Evolutionary conservation across 2,329 filamentous ascomycete genomes (phyloP).

Genomic region (Neonectria sp.): DNA sequence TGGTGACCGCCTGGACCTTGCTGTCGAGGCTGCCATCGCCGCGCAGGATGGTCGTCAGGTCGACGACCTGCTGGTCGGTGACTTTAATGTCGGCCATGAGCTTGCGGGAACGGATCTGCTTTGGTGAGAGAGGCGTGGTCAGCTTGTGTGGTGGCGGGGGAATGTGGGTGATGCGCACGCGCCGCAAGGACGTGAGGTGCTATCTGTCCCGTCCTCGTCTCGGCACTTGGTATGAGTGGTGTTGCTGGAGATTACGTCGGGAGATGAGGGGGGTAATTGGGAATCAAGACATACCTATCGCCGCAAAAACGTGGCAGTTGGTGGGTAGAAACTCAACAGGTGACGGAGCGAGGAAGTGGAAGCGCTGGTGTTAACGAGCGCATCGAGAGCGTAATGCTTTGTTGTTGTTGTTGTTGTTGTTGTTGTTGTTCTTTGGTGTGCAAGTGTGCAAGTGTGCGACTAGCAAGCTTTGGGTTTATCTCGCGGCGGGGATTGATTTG

Average conservation of each 20-base stretch:
- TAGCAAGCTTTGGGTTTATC: conserved; percentile 30
- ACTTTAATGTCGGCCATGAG: conserved; percentile 69
- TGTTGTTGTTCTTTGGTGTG: conserved; percentile 34
- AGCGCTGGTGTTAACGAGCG: conserved; percentile 36
- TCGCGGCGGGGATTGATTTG: conserved; percentile 25
- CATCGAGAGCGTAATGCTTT: conserved; percentile 39
- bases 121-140: conserved; percentile 12
- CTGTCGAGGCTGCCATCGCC: conserved; percentile 78
- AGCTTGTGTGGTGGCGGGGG: conserved; percentile 28
- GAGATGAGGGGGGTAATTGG: conserved; percentile 28
- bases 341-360: conserved; percentile 32
- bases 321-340: conserved; percentile 22
- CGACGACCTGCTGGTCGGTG: conserved; percentile 71
- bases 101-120: conserved; percentile 40
- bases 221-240: conserved; percentile 29
- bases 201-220: conserved; percentile 31
- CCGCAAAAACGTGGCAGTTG: conserved; percentile 35
- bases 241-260: conserved; percentile 27
- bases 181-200: conserved; percentile 34
- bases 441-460: conserved; percentile 25
- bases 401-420: conserved; percentile 25
- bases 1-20: conserved; percentile 80
- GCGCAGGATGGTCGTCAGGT: conserved; percentile 67
- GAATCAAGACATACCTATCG: conserved; percentile 39
- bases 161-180: conserved; percentile 12